Conservation (phyloP, 148 eudicot genomes). For the Heliamphora exappendiculata region DNA sequence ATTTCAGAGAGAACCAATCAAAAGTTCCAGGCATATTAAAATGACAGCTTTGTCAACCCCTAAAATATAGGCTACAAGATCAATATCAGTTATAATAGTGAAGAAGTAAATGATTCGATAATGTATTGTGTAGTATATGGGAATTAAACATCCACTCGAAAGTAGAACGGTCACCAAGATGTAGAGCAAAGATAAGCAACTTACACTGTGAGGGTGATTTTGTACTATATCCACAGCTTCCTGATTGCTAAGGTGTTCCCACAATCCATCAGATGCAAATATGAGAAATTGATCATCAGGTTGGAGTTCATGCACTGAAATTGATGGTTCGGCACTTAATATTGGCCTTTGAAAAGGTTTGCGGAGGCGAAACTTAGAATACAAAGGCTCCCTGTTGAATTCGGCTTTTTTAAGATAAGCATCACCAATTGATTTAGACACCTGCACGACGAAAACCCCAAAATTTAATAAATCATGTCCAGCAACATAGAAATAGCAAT, state of each 20-base stretch:
- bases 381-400: slow-evolving; percentile 72
- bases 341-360: slow-evolving; percentile 64
- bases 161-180: background rate
- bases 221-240: slow-evolving; percentile 77
- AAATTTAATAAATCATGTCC: background rate
- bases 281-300: slow-evolving; percentile 72
- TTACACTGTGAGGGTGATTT: slow-evolving; percentile 54
- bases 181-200: slow-evolving; percentile 16
- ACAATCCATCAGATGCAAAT: slow-evolving; percentile 84
- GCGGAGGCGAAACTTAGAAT: slow-evolving; percentile 64
- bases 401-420: slow-evolving; percentile 65
- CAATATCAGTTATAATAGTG: background rate
- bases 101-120: slow-evolving; percentile 1
- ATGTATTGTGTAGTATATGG: background rate
- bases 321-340: slow-evolving; percentile 61
- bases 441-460: slow-evolving; percentile 24
- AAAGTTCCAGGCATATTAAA: background rate
- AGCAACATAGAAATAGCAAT: background rate
- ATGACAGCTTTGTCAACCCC: too few relatives aligned
- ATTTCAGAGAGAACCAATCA: background rate
- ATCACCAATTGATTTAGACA: slow-evolving; percentile 76
- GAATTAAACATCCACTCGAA: background rate
- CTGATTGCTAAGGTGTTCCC: slow-evolving; percentile 83
- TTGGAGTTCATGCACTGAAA: slow-evolving; percentile 49
- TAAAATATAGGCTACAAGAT: background rate